Evolutionary conservation across 768 basidiomycete species (phyloP), one percentile per base, ranked within the genome.

Genomic region (Lactarius indigo): DNA sequence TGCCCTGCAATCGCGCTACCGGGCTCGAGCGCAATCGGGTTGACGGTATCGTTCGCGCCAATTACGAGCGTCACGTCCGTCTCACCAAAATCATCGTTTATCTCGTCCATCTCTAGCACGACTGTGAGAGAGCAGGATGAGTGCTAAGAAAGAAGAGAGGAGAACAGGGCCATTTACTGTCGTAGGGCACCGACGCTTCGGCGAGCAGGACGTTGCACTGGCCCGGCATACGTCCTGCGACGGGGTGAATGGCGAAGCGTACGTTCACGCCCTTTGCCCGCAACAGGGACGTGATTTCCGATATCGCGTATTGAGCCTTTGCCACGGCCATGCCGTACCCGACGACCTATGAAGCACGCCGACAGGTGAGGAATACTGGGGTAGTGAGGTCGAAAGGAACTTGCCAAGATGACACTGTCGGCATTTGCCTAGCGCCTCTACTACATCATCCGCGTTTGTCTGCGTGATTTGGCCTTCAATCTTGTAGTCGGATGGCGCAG

Each of bases 271-370:
- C 91, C 73, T 87, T 91, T 8, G 87, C 80, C 57, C 88, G 81
- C 44, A 94, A 81, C 77, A 89, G 83, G 0, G 84, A 79, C 23
- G 87, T 87, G 50, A 95, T 92, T 70, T 94, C 93, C 7, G 83
- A 81, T 66, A 87, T 85, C 3, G 80, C 79, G 64, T 90, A 91
- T 71, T 95, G 93, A 6, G 93, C 93, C 74, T 92, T 94, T 26
- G 93, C 92, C 1, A 94, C 92, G 33, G 93, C 93, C 91, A 95
- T 93, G 42, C 93, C 93, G 73, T 95, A 94, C 17, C 91, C 90
- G 18, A 92, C 89, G 41, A 90, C 87, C 89, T 89, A 28, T n/a
- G 23, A 9, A 13, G 33, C 9, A 5, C 39, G 37, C 31, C 13
- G 28, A 13, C 18, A 28, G 8, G 26, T 12, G 44, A 18, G 15